Evolutionary conservation across 345 rosid species (phyloP).

Genomic region (Odontarrhena argentea): DNA sequence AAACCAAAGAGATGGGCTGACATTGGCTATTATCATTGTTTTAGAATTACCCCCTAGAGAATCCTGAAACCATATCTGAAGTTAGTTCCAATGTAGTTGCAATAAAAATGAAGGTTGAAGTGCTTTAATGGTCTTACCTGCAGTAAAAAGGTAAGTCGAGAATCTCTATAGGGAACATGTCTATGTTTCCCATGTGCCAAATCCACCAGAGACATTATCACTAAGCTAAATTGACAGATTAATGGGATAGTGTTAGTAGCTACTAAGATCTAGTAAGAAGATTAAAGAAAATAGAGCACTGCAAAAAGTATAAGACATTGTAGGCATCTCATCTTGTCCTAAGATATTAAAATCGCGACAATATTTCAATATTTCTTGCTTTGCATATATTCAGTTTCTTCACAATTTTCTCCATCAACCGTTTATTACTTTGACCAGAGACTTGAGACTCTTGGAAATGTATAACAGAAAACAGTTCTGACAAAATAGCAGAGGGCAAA

Average conservation of each 20-base stretch:
- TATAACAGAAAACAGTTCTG: slow-evolving; percentile 29
- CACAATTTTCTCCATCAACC: slow-evolving; percentile 6
- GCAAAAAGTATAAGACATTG: slow-evolving; percentile 15
- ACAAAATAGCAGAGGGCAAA: slow-evolving; percentile 13
- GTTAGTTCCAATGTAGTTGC: slow-evolving; percentile 32
- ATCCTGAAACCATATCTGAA: slow-evolving; percentile 62
- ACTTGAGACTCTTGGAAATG: slow-evolving; percentile 20
- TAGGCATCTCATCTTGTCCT: slow-evolving; percentile 15
- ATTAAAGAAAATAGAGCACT: slow-evolving; percentile 11
- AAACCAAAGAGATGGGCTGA: slow-evolving; percentile 90
- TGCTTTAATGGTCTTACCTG: slow-evolving; percentile 58
- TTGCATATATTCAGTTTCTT: slow-evolving; percentile 11
- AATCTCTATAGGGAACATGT: slow-evolving; percentile 96
- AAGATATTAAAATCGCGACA: slow-evolving; percentile 13
- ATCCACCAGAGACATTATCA: slow-evolving; percentile 96
- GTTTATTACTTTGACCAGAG: slow-evolving; percentile 14
- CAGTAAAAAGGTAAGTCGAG: slow-evolving; percentile 92
- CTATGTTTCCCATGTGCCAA: slow-evolving; percentile 93
- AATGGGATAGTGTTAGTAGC: slow-evolving; percentile 27
- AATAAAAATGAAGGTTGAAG: slow-evolving; percentile 21
- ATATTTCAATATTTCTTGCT: slow-evolving; percentile 3
- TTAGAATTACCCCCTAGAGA: slow-evolving; percentile 96
- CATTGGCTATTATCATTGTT: slow-evolving; percentile 90
- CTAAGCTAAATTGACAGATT: slow-evolving; percentile 59
- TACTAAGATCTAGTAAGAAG: slow-evolving; percentile 17